Conservation (phyloP, 352 stramenopile genomes). For the Globisporangium alternatum region DNA sequence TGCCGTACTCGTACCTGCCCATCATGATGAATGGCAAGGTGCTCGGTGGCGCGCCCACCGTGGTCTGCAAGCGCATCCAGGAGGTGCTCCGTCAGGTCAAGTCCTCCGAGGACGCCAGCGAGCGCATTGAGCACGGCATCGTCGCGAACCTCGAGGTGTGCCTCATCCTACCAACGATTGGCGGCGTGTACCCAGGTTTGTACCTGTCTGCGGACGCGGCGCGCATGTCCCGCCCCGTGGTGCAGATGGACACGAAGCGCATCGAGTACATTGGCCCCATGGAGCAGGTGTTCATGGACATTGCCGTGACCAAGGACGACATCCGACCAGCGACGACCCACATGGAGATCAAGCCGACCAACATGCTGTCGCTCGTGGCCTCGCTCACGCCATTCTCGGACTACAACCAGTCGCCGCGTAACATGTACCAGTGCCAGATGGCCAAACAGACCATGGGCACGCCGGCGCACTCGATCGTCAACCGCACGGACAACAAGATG, state of each 20-base stretch:
- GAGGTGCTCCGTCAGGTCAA: conserved; percentile 70
- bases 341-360: conserved; percentile 98
- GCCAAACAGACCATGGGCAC: conserved; percentile 99
- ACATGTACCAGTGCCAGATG: conserved; percentile 99
- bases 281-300: conserved; percentile 98
- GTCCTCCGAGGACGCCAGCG: conserved; percentile 36
- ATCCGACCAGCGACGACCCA: conserved; percentile 96
- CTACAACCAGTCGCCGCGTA: conserved; percentile 99
- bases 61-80: conserved; percentile 86
- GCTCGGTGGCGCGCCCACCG: conserved; percentile 85
- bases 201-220: conserved; percentile 97
- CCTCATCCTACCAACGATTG: conserved; percentile 71
- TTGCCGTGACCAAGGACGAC: conserved; percentile 95
- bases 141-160: conserved; percentile 81
- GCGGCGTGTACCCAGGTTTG: conserved; percentile 96
- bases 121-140: conserved; percentile 66
- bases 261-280: conserved; percentile 98
- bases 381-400: conserved; percentile 99
- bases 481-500: conserved; percentile 99
- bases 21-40: conserved; percentile 97
- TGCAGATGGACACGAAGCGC: conserved; percentile 87
- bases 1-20: conserved; percentile 91
- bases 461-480: conserved; percentile 94
- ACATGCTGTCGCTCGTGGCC: conserved; percentile 99
- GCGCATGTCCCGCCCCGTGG: conserved; percentile 92